Conservation (phyloP, 306 rosid genomes). For the Citrullus mucosospermus region DNA sequence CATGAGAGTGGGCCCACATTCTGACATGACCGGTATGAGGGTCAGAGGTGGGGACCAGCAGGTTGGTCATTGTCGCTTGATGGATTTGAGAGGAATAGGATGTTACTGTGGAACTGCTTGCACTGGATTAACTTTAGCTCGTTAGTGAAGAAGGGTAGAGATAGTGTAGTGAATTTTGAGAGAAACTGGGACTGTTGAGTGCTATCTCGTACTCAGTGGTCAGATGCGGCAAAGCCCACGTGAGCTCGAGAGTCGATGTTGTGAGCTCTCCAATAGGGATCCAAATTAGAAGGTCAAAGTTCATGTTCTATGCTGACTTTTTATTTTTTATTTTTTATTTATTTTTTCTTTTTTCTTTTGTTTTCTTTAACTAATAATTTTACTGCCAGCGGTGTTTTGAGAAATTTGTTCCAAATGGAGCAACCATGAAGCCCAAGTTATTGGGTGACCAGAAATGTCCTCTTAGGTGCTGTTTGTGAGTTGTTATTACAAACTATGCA, state of each 20-base stretch:
- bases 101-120: not conserved
- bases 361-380: not conserved
- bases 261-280: not conserved
- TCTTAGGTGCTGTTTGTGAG: not conserved
- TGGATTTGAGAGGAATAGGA: not conserved
- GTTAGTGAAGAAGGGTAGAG: not conserved
- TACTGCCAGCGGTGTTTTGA: not conserved
- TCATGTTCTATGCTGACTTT: not conserved
- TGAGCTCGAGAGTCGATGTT: slow-evolving; percentile 8
- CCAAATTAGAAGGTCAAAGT: not conserved
- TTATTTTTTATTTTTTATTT: too few relatives aligned
- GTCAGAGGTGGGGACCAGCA: slow-evolving; percentile 26
- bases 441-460: not conserved
- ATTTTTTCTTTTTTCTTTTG: too few relatives aligned
- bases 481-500: not conserved
- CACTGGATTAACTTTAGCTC: not conserved
- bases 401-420: slow-evolving; percentile 1
- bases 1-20: slow-evolving; percentile 5
- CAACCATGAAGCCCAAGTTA: not conserved
- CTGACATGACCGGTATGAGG: not conserved
- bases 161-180: not conserved
- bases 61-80: slow-evolving; percentile 9
- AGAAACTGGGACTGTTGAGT: not conserved
- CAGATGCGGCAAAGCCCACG: slow-evolving; percentile 3
- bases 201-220: not conserved